Conservation (phyloP, 306 rosid genomes). For the Urtica urens region DNA sequence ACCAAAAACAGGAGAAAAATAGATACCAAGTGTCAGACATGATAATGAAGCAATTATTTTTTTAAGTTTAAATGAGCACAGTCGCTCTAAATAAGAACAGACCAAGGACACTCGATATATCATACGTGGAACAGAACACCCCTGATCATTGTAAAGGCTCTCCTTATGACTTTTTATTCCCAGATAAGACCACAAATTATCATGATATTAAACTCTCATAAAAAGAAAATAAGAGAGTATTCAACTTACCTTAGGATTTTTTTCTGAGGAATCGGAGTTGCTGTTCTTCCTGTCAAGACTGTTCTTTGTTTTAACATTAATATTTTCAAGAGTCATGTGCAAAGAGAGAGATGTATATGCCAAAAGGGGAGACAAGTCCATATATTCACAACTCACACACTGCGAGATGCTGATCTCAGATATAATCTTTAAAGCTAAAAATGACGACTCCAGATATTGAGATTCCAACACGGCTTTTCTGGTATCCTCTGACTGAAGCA, state of each 20-base stretch:
- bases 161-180: no score
- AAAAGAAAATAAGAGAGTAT: background rate
- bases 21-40: no score
- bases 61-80: no score
- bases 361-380: slow-evolving; percentile 56
- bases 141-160: no score
- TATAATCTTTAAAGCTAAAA: slow-evolving; percentile 53
- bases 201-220: background rate
- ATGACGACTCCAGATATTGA: slow-evolving; percentile 36
- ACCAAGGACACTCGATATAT: no score
- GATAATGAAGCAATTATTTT: no score
- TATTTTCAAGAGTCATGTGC: slow-evolving; percentile 50
- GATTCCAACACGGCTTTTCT: slow-evolving; percentile 45
- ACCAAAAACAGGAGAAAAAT: no score
- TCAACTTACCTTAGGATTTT: slow-evolving; percentile 48
- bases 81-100: no score
- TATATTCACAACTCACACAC: slow-evolving; percentile 36
- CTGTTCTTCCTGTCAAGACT: slow-evolving; percentile 25
- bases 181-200: background rate
- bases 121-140: no score
- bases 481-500: slow-evolving; percentile 43
- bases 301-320: slow-evolving; percentile 17
- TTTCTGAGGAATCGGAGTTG: slow-evolving; percentile 28
- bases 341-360: slow-evolving; percentile 62
- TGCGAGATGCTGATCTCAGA: slow-evolving; percentile 65